Percentiles rank a stretch among this genome's conserved stretches.
phyloP scores from a whole-genome alignment of 768 basidiomycete genomes.

The Gloeopeniophorella convolvens region DNA sequence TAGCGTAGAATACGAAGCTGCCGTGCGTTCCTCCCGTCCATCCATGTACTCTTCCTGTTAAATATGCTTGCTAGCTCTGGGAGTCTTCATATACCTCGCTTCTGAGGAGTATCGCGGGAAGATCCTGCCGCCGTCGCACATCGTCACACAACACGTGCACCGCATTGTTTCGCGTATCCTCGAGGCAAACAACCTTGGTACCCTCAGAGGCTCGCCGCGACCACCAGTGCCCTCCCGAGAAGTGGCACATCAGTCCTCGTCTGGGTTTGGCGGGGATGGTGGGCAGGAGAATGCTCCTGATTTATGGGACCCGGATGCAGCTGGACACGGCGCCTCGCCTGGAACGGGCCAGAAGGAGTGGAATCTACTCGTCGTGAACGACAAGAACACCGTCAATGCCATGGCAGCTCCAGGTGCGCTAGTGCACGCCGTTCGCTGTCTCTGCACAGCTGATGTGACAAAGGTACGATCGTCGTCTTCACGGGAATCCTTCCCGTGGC shows the following conservation, averaged over 20 bases:
- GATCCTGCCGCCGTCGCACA: conserved; percentile 63
- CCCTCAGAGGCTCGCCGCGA: conserved; percentile 34
- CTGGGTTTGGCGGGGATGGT: conserved; percentile 6
- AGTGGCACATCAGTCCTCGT: conserved; percentile 21
- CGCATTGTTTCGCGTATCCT: conserved; percentile 65
- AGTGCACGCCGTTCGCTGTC: background rate
- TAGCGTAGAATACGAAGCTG: conserved; percentile 47
- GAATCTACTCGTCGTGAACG: conserved; percentile 75
- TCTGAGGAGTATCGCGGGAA: conserved; percentile 43
- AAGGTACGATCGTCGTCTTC: conserved; percentile 78
- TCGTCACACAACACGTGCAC: conserved; percentile 59
- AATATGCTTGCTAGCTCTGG: conserved; percentile 33
- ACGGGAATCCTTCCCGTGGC: conserved; percentile 82
- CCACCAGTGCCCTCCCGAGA: conserved; percentile 21
- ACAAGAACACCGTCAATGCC: conserved; percentile 66
- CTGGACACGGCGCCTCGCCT: background rate
- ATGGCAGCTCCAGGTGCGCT: conserved; percentile 61
- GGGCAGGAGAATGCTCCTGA: background rate
- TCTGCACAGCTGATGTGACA: background rate
- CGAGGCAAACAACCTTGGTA: conserved; percentile 64
- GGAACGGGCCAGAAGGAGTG: conserved; percentile 34
- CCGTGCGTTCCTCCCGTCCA: conserved; percentile 31
- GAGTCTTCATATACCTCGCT: conserved; percentile 39
- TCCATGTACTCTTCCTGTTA: background rate
- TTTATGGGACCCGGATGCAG: conserved; percentile 25